phyloP scores from a whole-genome alignment of 208 protist species.

The Crithidia fasciculata region DNA sequence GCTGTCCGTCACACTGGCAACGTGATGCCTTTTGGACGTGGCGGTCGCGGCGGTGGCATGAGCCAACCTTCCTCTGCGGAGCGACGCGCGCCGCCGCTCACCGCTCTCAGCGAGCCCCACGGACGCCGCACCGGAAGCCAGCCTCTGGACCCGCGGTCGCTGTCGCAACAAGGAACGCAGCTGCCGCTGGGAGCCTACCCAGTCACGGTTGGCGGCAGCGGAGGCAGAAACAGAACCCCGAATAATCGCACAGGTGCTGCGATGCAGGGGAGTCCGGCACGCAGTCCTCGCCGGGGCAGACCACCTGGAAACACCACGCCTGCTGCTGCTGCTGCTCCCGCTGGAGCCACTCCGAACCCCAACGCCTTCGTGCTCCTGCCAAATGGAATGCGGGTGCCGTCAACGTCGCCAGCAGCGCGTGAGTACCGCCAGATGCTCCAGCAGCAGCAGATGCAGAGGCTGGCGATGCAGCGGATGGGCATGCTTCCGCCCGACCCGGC shows the following conservation, averaged over 20 bases:
- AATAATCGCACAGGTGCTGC: too few species aligned
- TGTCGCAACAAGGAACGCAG: background rate
- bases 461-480: background rate
- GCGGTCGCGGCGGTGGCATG: too few species aligned
- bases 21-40: too few species aligned
- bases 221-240: too few species aligned
- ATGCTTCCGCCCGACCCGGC: too few species aligned
- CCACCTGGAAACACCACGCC: background rate
- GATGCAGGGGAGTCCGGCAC: too few species aligned
- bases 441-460: conserved; percentile 4
- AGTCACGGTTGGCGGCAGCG: background rate
- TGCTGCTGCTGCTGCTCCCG: background rate
- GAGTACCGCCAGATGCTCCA: conserved; percentile 11
- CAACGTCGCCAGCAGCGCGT: conserved; percentile 17
- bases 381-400: conserved; percentile 18
- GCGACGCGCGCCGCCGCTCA: too few species aligned
- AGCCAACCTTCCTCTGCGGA: too few species aligned
- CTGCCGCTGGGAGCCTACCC: background rate
- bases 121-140: too few species aligned
- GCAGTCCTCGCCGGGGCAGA: background rate
- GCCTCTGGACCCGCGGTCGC: too few species aligned
- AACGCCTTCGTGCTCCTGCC: conserved; percentile 15
- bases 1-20: too few species aligned
- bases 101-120: too few species aligned
- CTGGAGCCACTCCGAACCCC: background rate